Percentiles rank a stretch among this genome's conserved stretches.
phyloP scores from a whole-genome alignment of 257 asterid species.

The Paraleonurus japonicus region DNA sequence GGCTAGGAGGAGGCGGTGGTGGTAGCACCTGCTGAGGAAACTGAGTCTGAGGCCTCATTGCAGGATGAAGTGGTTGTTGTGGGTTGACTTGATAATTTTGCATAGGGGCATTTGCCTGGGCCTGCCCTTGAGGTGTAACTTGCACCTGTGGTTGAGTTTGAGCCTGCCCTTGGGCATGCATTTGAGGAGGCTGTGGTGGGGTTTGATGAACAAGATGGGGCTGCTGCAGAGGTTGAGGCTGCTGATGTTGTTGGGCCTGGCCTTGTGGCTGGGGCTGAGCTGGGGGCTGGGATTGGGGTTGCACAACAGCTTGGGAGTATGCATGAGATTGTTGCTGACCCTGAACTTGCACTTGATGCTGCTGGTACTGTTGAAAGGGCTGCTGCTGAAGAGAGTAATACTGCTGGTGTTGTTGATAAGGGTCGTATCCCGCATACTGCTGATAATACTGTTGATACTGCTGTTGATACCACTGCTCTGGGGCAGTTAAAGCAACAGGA shows the following conservation, averaged over 20 bases:
- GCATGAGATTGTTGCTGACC: constrained; percentile 63
- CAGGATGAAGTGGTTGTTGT: constrained; percentile 47
- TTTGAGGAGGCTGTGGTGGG: constrained; percentile 37
- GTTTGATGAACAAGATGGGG: constrained; percentile 25
- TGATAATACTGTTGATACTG: constrained; percentile 91
- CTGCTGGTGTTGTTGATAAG: constrained; percentile 68
- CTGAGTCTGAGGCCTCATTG: constrained; percentile 53
- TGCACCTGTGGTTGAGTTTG: constrained; percentile 25
- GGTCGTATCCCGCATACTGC: constrained; percentile 72
- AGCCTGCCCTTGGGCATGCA: constrained; percentile 27
- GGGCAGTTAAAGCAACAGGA: constrained; percentile 48
- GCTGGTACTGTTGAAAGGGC: constrained; percentile 59
- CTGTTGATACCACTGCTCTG: constrained; percentile 84
- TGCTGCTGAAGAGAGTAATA: constrained; percentile 64
- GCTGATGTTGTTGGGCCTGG: constrained; percentile 29
- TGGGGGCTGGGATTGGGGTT: constrained; percentile 33
- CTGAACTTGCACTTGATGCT: constrained; percentile 46
- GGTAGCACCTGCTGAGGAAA: constrained; percentile 38
- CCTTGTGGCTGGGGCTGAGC: constrained; percentile 16
- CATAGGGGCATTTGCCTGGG: constrained; percentile 32
- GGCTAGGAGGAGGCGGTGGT: constrained; percentile 42
- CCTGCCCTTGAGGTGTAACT: constrained; percentile 39
- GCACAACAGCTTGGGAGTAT: constrained; percentile 30
- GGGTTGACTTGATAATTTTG: constrained; percentile 50
- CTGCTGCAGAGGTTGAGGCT: constrained; percentile 26